Evolutionary conservation across 2,329 filamentous ascomycete genomes (phyloP).

Genomic region (Aspergillus vadensis): DNA sequence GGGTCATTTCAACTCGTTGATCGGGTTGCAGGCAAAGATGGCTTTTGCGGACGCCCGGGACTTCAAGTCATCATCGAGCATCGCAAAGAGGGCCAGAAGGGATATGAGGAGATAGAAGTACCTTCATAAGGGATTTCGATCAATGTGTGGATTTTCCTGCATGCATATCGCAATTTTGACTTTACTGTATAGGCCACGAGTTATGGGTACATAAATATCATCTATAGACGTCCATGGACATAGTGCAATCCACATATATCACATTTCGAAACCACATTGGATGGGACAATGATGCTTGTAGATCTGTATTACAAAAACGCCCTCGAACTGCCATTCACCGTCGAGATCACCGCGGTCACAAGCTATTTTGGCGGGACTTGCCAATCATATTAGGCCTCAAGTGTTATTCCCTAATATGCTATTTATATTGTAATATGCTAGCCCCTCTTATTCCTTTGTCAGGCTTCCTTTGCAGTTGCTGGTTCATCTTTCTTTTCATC

Average conservation of each 20-base stretch:
- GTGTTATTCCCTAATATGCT: no score
- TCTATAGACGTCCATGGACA: not conserved
- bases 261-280: not conserved
- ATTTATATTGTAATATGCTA: no score
- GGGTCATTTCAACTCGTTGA: conserved; percentile 44
- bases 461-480: no score
- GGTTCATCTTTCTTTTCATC: no score
- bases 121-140: conserved; percentile 27
- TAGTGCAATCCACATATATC: not conserved
- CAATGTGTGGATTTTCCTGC: not conserved
- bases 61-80: conserved; percentile 49
- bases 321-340: no score
- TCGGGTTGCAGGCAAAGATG: conserved; percentile 46
- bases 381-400: no score
- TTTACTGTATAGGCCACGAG: not conserved
- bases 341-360: no score
- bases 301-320: no score
- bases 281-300: no score
- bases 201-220: not conserved
- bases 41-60: conserved; percentile 47
- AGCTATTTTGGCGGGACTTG: no score
- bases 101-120: conserved; percentile 49
- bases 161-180: not conserved
- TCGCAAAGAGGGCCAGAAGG: conserved; percentile 45
- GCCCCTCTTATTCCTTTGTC: no score